A percentile compares a stretch with the other conserved stretches of the same genome.
Conservation (phyloP, 164 flowering plant genomes). For the Vitis cinerea region DNA sequence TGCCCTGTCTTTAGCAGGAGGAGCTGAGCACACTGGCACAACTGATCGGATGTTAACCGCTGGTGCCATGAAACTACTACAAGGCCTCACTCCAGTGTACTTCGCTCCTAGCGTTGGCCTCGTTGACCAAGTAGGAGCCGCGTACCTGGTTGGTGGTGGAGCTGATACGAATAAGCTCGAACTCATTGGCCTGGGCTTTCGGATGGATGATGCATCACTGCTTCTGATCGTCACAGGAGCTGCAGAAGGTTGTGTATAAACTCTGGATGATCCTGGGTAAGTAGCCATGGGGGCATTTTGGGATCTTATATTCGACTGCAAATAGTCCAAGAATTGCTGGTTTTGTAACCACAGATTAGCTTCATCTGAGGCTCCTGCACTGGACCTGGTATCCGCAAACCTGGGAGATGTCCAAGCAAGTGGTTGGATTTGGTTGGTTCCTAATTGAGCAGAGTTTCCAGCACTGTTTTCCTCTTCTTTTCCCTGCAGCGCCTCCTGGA, state of each 20-base stretch:
- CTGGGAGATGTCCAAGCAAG: background rate
- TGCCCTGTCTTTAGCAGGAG: conserved; percentile 11
- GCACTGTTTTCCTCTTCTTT: background rate
- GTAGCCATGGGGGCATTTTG: background rate
- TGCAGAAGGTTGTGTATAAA: background rate
- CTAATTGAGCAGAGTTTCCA: conserved; percentile 1
- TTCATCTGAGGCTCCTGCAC: background rate
- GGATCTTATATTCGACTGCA: conserved; percentile 4
- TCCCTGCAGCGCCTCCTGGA: conserved; percentile 4
- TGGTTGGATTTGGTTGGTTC: background rate
- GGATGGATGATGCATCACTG: background rate
- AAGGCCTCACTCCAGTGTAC: background rate
- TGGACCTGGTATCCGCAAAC: background rate
- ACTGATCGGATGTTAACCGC: conserved; percentile 18
- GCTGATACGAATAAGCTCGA: background rate
- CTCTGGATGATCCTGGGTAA: background rate
- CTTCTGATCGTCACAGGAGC: conserved; percentile 5
- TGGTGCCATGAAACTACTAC: conserved; percentile 17
- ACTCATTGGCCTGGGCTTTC: background rate
- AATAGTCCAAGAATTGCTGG: background rate
- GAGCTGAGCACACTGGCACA: conserved; percentile 20
- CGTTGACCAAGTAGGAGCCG: background rate
- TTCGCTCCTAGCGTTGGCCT: conserved; percentile 7
- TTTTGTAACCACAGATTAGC: conserved; percentile 4
- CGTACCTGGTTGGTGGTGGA: background rate